Percentiles rank a stretch among this genome's conserved stretches.
Conservation (phyloP, 2,329 filamentous ascomycete species). For the Botrytis porri region DNA sequence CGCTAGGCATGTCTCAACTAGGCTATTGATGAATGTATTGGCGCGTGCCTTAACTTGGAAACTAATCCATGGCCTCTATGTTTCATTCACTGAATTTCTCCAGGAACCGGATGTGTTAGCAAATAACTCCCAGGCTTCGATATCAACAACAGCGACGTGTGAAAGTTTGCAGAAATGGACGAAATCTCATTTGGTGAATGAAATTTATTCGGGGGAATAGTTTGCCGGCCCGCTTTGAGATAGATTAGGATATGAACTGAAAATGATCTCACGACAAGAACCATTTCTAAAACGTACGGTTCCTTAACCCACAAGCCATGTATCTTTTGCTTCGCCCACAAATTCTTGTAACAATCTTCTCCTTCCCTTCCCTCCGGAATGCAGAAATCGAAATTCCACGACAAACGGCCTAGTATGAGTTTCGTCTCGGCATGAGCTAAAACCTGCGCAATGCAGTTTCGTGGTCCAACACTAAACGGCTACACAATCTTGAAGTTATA, state of each 20-base stretch:
- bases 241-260: neutral
- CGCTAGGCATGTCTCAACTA: slow-evolving; percentile 48
- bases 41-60: slow-evolving; percentile 33
- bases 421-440: slow-evolving; percentile 23
- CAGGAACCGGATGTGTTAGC: slow-evolving; percentile 39
- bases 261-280: neutral
- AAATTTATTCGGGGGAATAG: slow-evolving; percentile 50
- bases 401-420: slow-evolving; percentile 20
- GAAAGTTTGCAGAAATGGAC: slow-evolving; percentile 52
- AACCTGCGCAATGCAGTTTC: slow-evolving; percentile 22
- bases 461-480: slow-evolving; percentile 20
- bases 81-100: neutral
- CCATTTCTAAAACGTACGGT: neutral
- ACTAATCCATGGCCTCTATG: neutral
- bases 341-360: neutral
- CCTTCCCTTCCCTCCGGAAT: neutral
- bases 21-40: slow-evolving; percentile 43
- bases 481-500: slow-evolving; percentile 14
- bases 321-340: neutral
- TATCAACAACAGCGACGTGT: slow-evolving; percentile 51
- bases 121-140: slow-evolving; percentile 44
- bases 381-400: slow-evolving; percentile 23
- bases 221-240: neutral
- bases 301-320: neutral
- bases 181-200: slow-evolving; percentile 45